Evolutionary conservation across 192 early-diverging fungal genomes (phyloP).

Genomic region (Lunasporangiospora selenospora): DNA sequence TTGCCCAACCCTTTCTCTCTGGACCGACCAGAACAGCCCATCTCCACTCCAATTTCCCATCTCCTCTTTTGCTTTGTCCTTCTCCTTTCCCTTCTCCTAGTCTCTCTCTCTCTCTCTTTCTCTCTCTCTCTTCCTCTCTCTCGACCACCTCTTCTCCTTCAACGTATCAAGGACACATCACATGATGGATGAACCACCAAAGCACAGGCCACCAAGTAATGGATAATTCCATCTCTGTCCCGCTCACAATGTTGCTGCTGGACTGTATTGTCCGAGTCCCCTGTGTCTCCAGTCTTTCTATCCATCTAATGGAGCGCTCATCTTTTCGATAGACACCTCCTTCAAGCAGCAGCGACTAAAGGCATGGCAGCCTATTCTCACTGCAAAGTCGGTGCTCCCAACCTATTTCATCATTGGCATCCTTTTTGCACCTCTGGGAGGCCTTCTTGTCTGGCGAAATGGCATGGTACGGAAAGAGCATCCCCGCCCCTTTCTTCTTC

Average conservation of each 20-base stretch:
- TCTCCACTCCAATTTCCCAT: background rate
- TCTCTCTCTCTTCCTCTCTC: background rate
- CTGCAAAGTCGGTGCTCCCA: constrained; percentile 94
- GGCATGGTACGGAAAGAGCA: constrained; percentile 65
- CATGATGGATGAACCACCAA: constrained; percentile 45
- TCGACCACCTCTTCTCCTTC: background rate
- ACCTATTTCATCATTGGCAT: constrained; percentile 94
- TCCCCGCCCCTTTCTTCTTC: background rate
- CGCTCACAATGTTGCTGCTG: too few relatives aligned
- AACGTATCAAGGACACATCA: background rate
- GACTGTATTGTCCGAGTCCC: too few relatives aligned
- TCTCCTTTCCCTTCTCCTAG: constrained; percentile 17
- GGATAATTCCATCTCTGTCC: too few relatives aligned
- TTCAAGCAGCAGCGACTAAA: constrained; percentile 97
- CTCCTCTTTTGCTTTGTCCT: background rate
- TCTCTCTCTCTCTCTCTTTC: constrained; percentile 6
- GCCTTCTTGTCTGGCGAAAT: constrained; percentile 82
- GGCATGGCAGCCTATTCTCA: constrained; percentile 98
- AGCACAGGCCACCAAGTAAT: constrained; percentile 48
- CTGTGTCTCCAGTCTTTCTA: background rate
- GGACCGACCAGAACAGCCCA: background rate
- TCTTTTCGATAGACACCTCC: constrained; percentile 70
- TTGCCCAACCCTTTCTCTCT: background rate
- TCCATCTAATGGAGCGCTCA: background rate
- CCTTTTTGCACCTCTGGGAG: constrained; percentile 93